Evolutionary conservation across 768 basidiomycete genomes (phyloP).

Genomic region (Tylopilus subfusipes): DNA sequence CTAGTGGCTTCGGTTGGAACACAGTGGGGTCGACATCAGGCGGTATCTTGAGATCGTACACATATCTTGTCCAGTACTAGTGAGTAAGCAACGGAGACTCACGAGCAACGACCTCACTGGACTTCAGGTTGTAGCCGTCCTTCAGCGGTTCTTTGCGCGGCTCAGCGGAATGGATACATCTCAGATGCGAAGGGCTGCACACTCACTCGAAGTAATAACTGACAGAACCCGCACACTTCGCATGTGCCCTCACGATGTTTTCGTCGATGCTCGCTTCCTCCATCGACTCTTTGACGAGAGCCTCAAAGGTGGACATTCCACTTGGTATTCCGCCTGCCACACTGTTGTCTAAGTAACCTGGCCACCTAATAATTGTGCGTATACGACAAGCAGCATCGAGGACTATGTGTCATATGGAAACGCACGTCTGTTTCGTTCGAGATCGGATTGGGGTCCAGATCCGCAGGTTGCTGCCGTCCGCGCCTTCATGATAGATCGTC

Average conservation of each 20-base stretch:
- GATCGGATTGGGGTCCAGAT: conserved; percentile 90
- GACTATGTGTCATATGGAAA: conserved; percentile 10
- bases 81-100: not conserved
- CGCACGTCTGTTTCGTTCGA: conserved; percentile 84
- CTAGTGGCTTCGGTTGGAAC: conserved; percentile 68
- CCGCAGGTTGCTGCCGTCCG: conserved; percentile 39
- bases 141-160: conserved; percentile 17
- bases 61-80: conserved; percentile 50
- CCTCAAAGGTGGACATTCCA: conserved; percentile 67
- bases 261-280: conserved; percentile 87
- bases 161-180: not conserved
- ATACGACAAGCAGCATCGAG: not conserved
- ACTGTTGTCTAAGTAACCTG: conserved; percentile 84
- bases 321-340: conserved; percentile 91
- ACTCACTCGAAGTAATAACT: conserved; percentile 78
- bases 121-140: conserved; percentile 84
- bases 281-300: conserved; percentile 85
- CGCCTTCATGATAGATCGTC: conserved; percentile 55
- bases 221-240: conserved; percentile 61
- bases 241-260: conserved; percentile 54
- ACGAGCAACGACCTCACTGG: conserved; percentile 46
- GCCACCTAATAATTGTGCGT: conserved; percentile 50
- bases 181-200: not conserved
- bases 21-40: conserved; percentile 40
- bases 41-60: conserved; percentile 80